Conservation (phyloP, 2,329 filamentous ascomycete species). For the Colletotrichum melonis region DNA sequence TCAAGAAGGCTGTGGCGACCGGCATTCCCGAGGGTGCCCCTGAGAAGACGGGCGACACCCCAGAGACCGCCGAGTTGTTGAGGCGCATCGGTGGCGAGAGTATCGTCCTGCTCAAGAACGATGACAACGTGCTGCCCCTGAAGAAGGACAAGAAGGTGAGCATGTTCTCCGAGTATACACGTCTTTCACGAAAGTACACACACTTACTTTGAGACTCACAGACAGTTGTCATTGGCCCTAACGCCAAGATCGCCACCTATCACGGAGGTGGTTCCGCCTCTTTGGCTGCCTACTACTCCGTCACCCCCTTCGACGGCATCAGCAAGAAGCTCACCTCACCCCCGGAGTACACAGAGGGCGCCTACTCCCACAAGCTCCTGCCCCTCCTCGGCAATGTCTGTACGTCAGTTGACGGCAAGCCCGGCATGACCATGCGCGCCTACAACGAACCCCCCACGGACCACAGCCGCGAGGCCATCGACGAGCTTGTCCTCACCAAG, state of each 20-base stretch:
- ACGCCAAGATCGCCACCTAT: slow-evolving; percentile 66
- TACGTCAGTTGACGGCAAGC: slow-evolving; percentile 62
- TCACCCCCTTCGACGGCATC: slow-evolving; percentile 80
- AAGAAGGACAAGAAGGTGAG: slow-evolving; percentile 68
- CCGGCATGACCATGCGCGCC: slow-evolving; percentile 71
- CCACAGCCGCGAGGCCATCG: slow-evolving; percentile 60
- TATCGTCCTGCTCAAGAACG: slow-evolving; percentile 80
- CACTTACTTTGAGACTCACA: slow-evolving; percentile 34
- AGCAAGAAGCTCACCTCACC: slow-evolving; percentile 58
- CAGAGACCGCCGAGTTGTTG: slow-evolving; percentile 72
- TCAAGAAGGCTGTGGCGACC: slow-evolving; percentile 66
- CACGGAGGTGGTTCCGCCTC: slow-evolving; percentile 76
- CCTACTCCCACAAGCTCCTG: slow-evolving; percentile 73
- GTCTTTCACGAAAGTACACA: neutral
- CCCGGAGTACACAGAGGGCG: slow-evolving; percentile 67
- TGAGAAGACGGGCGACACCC: slow-evolving; percentile 66
- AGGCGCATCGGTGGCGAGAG: slow-evolving; percentile 75
- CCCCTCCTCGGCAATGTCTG: slow-evolving; percentile 67
- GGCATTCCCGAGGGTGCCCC: slow-evolving; percentile 65
- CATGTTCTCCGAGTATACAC: neutral
- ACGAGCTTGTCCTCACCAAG: slow-evolving; percentile 59
- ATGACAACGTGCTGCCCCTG: slow-evolving; percentile 71
- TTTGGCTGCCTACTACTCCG: slow-evolving; percentile 71
- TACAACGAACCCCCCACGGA: slow-evolving; percentile 68
- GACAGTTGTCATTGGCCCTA: slow-evolving; percentile 68